A percentile compares a stretch with the other conserved stretches of the same genome.
phyloP scores from a whole-genome alignment of 1,284 basidiomycete genomes.

The Pisolithus thermaeus region DNA sequence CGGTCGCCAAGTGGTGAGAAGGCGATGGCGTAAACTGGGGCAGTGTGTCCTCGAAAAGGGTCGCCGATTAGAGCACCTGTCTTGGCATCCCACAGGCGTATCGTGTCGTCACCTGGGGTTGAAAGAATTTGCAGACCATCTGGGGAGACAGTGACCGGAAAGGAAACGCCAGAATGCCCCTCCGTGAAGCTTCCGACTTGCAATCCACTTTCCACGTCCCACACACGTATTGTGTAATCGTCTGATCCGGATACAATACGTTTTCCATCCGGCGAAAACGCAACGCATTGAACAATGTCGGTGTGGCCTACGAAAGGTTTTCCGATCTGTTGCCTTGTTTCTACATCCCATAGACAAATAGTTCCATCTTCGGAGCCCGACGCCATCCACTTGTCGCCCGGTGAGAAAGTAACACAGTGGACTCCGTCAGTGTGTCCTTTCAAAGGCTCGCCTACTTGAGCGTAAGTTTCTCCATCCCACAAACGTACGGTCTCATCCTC shows the following conservation, averaged over 20 bases:
- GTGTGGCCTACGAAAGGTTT: slow-evolving; percentile 9
- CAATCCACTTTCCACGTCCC: not conserved
- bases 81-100: not conserved
- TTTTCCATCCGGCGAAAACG: not conserved
- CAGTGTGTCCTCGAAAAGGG: not conserved
- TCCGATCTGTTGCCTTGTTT: slow-evolving; percentile 8
- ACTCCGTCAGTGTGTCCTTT: slow-evolving; percentile 23
- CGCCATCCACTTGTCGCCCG: slow-evolving; percentile 54
- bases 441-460: not conserved
- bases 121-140: not conserved
- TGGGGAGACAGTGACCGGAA: not conserved
- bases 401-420: slow-evolving; percentile 48
- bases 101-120: not conserved
- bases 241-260: not conserved
- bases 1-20: not conserved
- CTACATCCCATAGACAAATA: slow-evolving; percentile 59
- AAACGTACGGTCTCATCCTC: slow-evolving; percentile 3
- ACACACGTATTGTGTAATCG: not conserved
- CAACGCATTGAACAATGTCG: not conserved
- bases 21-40: not conserved
- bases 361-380: slow-evolving; percentile 58
- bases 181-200: not conserved
- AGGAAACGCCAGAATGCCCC: not conserved
- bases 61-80: not conserved
- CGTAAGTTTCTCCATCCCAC: slow-evolving; percentile 4